A percentile compares a stretch with the other conserved stretches of the same genome.
Evolutionary conservation across 768 basidiomycete genomes (phyloP).

Genomic region (Trametes maxima): DNA sequence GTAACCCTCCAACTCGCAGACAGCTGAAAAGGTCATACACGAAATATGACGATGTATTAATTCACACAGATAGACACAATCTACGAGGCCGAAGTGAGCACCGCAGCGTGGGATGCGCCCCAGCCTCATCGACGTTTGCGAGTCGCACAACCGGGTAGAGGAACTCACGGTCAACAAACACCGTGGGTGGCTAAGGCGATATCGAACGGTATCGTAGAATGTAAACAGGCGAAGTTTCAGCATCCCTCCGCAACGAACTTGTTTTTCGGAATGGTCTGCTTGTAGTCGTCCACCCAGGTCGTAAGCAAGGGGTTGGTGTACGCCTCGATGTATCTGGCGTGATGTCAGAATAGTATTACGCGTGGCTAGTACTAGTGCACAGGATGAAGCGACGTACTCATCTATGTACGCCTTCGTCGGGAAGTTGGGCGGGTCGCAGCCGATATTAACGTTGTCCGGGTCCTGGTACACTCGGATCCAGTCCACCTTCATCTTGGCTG

Average conservation of each 20-base stretch:
- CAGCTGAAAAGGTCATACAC: neutral
- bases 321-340: constrained; percentile 58
- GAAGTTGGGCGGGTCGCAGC: constrained; percentile 69
- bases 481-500: constrained; percentile 71
- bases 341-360: neutral
- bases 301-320: constrained; percentile 68
- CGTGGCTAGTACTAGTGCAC: neutral
- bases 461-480: constrained; percentile 80
- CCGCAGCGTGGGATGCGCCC: neutral
- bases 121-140: neutral
- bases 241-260: constrained; percentile 46
- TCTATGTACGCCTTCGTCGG: constrained; percentile 81
- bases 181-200: neutral
- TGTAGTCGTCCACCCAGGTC: constrained; percentile 48
- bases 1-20: too few relatives aligned
- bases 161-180: constrained; percentile 4
- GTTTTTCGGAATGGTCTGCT: constrained; percentile 54
- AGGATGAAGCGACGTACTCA: constrained; percentile 43
- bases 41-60: constrained; percentile 7
- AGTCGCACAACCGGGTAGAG: neutral
- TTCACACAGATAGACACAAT: neutral
- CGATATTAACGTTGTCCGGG: constrained; percentile 49
- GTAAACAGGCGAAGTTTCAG: neutral
- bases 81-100: neutral
- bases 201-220: neutral